Conservation (phyloP, 2,329 filamentous ascomycete species). For the Phialophora chinensis region DNA sequence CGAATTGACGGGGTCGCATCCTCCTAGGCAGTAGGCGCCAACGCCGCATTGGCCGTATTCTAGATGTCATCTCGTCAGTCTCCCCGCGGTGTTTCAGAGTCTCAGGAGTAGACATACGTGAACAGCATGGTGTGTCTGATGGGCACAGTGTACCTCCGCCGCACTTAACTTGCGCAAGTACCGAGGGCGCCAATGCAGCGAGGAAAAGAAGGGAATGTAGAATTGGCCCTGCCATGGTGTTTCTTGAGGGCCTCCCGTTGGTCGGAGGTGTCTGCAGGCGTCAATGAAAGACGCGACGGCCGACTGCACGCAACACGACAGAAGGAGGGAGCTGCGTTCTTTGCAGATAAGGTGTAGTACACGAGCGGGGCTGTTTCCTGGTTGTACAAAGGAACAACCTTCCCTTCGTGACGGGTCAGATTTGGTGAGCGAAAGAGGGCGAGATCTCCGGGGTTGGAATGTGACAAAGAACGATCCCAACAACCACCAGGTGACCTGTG, state of each 20-base stretch:
- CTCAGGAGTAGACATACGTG: slow-evolving; percentile 63
- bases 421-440: slow-evolving; percentile 25
- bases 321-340: slow-evolving; percentile 3
- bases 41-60: slow-evolving; percentile 93
- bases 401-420: slow-evolving; percentile 3
- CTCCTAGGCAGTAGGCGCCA: slow-evolving; percentile 93
- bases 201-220: slow-evolving; percentile 28
- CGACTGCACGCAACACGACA: slow-evolving; percentile 5
- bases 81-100: background rate
- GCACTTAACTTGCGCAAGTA: slow-evolving; percentile 46
- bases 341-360: slow-evolving; percentile 4
- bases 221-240: slow-evolving; percentile 31
- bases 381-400: slow-evolving; percentile 28
- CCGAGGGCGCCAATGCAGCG: slow-evolving; percentile 35
- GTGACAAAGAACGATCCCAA: slow-evolving; percentile 15
- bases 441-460: slow-evolving; percentile 19
- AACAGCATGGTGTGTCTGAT: slow-evolving; percentile 75
- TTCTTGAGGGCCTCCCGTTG: background rate
- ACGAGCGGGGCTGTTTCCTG: slow-evolving; percentile 4
- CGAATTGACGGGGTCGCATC: slow-evolving; percentile 88
- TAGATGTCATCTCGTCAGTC: slow-evolving; percentile 47
- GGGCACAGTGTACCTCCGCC: slow-evolving; percentile 68
- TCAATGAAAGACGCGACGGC: slow-evolving; percentile 26
- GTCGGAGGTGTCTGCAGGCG: slow-evolving; percentile 29
- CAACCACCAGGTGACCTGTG: slow-evolving; percentile 10